These are phyloP conservation scores for Schwanniomyces etchellsii DNA, from an alignment of 1,139 yeast species.

Conservation along the genomic window DNA sequence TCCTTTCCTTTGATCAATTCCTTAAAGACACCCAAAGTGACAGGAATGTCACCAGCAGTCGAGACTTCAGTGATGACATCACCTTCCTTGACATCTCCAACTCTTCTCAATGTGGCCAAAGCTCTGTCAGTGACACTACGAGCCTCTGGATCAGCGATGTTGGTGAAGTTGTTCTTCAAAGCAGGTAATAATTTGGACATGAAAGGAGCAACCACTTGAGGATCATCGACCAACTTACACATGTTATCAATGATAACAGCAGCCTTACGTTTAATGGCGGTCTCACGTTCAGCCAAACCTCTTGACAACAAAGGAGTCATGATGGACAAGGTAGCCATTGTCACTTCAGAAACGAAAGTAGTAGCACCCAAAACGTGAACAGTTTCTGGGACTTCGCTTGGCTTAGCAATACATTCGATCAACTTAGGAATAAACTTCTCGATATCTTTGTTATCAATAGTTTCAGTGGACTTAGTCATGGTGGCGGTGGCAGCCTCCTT, in stretches of 20 bases:
- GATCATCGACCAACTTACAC: slow-evolving; percentile 99
- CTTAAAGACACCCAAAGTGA: slow-evolving; percentile 79
- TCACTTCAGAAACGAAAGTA: slow-evolving; percentile 98
- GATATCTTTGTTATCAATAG: slow-evolving; percentile 99
- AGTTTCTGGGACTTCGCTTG: slow-evolving; percentile 97
- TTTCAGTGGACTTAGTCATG: slow-evolving; percentile 93
- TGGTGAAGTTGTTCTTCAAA: slow-evolving; percentile 85
- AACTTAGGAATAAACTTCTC: slow-evolving; percentile 97
- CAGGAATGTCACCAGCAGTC: slow-evolving; percentile 93
- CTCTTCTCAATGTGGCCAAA: slow-evolving; percentile 95
- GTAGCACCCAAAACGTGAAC: slow-evolving; percentile 99
- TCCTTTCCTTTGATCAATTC: slow-evolving; percentile 66
- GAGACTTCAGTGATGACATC: slow-evolving; percentile 94
- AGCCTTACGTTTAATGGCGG: slow-evolving; percentile 98
- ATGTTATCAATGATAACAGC: slow-evolving; percentile 99
- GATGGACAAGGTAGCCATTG: slow-evolving; percentile 98
- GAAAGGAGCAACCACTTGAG: slow-evolving; percentile 99
- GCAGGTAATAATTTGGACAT: slow-evolving; percentile 93
- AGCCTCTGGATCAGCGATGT: slow-evolving; percentile 99
- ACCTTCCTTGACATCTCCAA: slow-evolving; percentile 90
- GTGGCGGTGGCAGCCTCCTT: slow-evolving; percentile 94
- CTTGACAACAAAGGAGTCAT: slow-evolving; percentile 98
- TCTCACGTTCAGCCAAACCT: slow-evolving; percentile 99
- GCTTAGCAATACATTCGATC: slow-evolving; percentile 94
- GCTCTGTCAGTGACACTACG: slow-evolving; percentile 98